phyloP scores from a whole-genome alignment of 345 rosid species.

The Trapa incisa region DNA sequence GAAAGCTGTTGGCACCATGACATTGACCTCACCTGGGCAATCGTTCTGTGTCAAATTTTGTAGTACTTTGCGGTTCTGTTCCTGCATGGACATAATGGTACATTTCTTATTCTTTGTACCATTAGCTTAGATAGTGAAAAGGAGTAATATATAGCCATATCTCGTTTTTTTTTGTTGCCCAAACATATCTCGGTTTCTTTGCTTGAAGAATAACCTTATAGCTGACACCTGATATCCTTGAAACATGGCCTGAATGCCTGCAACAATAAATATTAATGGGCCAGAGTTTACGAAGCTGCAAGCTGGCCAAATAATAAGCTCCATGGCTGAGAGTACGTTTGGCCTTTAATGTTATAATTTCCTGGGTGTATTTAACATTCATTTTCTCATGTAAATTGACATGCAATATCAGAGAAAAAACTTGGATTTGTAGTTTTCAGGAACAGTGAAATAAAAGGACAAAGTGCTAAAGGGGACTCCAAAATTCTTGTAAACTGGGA shows the following conservation, averaged over 20 bases:
- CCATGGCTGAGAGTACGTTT: background rate
- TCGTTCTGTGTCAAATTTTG: conserved; percentile 1
- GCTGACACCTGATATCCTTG: background rate
- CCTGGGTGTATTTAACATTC: too few relatives aligned
- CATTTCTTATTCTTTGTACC: background rate
- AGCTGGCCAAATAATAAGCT: background rate
- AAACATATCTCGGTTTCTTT: background rate
- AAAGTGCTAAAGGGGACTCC: too few relatives aligned
- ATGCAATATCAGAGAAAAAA: too few relatives aligned
- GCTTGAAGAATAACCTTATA: background rate
- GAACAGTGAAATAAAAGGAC: too few relatives aligned
- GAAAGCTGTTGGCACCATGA: background rate
- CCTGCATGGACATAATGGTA: background rate
- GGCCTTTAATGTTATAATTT: too few relatives aligned
- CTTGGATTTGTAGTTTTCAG: too few relatives aligned
- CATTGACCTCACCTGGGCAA: background rate
- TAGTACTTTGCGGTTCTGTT: background rate
- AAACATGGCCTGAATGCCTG: background rate
- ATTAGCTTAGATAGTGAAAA: background rate
- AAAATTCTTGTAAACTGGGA: background rate
- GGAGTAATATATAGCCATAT: background rate
- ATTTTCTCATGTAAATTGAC: too few relatives aligned
- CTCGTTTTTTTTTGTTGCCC: background rate
- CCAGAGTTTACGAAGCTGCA: background rate
- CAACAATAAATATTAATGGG: too few relatives aligned